Conservation (phyloP, 768 basidiomycete species). For the Boletus insuetus region DNA sequence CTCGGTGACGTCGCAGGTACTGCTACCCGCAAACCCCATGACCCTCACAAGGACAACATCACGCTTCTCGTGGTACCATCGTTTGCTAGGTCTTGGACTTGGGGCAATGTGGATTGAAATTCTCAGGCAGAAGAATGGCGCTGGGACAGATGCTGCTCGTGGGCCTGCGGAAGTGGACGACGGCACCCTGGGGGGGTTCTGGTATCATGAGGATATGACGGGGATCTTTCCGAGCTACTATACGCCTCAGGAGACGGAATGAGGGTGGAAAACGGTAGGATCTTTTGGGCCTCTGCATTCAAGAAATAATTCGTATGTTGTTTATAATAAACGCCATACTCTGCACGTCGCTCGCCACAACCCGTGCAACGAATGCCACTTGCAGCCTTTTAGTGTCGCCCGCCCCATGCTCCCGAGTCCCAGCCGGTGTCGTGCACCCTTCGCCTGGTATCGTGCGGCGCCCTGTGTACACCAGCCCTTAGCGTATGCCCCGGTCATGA, state of each 20-base stretch:
- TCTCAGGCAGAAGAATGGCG: conserved; percentile 34
- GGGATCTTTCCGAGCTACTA: no score
- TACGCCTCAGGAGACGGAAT: no score
- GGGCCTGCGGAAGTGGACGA: conserved; percentile 6
- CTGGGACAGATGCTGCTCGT: background rate
- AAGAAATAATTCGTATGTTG: background rate
- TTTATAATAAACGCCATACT: background rate
- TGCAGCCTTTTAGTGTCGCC: no score
- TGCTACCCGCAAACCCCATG: conserved; percentile 35
- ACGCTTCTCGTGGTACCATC: conserved; percentile 52
- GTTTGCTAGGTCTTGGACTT: conserved; percentile 54
- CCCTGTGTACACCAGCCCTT: no score
- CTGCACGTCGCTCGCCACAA: no score
- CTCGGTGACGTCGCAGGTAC: background rate
- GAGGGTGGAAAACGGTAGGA: no score
- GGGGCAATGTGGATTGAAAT: conserved; percentile 71
- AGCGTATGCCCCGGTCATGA: no score
- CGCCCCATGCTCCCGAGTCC: no score
- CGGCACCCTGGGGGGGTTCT: conserved; percentile 31
- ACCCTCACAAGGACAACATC: conserved; percentile 58
- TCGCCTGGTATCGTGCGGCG: no score
- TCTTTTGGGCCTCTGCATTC: background rate
- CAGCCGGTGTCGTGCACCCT: no score
- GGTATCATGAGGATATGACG: conserved; percentile 60
- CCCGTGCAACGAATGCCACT: no score